phyloP scores from a whole-genome alignment of 225 moss, liverwort and hornwort species.

The Pleurozium schreberi region DNA sequence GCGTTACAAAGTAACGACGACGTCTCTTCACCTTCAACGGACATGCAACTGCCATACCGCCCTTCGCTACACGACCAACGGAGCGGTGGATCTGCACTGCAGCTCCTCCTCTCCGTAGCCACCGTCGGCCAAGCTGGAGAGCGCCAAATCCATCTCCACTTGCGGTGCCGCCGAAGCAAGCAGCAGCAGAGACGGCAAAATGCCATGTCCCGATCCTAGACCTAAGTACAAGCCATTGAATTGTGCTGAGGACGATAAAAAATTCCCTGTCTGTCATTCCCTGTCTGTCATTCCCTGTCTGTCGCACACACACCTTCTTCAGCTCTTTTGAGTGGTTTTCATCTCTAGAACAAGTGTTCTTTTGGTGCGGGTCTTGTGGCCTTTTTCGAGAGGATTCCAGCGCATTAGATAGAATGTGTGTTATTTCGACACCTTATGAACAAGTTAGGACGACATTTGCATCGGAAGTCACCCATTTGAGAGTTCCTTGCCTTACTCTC shows the following conservation, averaged over 20 bases:
- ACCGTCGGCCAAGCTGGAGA: not conserved
- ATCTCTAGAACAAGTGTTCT: not conserved
- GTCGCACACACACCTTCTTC: not conserved
- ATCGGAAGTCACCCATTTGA: no score
- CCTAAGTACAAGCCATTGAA: conserved; percentile 3
- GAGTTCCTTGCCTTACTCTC: not conserved
- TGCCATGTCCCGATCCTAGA: not conserved
- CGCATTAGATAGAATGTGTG: not conserved
- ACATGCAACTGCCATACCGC: not conserved
- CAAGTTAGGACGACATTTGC: not conserved
- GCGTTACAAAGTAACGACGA: not conserved
- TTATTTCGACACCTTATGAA: not conserved
- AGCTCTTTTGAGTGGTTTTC: not conserved
- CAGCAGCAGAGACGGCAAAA: not conserved
- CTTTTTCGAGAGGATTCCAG: not conserved
- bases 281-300: no score
- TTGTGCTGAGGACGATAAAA: conserved; percentile 9
- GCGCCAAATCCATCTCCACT: not conserved
- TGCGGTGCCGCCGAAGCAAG: not conserved
- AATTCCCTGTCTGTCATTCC: not conserved
- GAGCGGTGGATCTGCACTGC: not conserved
- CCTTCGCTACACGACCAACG: no score
- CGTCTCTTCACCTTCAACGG: not conserved
- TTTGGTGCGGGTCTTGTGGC: not conserved
- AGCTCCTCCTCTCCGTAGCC: no score